Evolutionary conservation across 208 protist genomes (phyloP).

Genomic region (Trypanosoma caninum): DNA sequence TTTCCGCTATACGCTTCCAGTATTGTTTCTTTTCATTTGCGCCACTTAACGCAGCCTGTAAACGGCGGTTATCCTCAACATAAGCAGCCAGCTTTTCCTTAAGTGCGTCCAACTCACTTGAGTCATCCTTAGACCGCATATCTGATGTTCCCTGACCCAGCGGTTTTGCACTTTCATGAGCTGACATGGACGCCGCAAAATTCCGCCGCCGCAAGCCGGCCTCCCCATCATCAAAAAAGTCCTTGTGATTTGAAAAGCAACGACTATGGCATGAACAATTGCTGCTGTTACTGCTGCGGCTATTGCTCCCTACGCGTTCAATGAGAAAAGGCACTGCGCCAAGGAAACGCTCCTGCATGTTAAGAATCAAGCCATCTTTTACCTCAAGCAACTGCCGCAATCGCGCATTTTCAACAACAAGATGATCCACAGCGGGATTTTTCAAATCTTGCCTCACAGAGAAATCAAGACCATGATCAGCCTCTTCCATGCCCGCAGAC

Average conservation of each 20-base stretch:
- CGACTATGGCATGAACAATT: neutral
- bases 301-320: slow-evolving; percentile 4
- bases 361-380: slow-evolving; percentile 28
- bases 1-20: slow-evolving; percentile 17
- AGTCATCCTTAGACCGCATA: neutral
- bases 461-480: neutral
- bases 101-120: neutral
- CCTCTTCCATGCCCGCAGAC: neutral
- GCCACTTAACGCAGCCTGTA: slow-evolving; percentile 2
- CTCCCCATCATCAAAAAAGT: neutral
- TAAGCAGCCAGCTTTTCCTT: neutral
- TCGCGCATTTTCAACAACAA: slow-evolving; percentile 1
- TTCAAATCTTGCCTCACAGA: neutral
- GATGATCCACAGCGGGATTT: neutral
- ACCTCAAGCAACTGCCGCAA: slow-evolving; percentile 13
- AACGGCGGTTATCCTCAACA: neutral
- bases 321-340: slow-evolving; percentile 1
- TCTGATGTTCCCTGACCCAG: neutral
- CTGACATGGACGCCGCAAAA: neutral
- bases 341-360: slow-evolving; percentile 20
- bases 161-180: neutral
- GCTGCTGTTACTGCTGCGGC: neutral
- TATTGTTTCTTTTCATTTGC: slow-evolving; percentile 11
- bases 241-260: neutral
- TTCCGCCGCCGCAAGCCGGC: neutral